Evolutionary conservation across 2,329 filamentous ascomycete genomes (phyloP), one percentile per base, ranked within the genome.

Genomic region (Sphaerulina vaccinii): DNA sequence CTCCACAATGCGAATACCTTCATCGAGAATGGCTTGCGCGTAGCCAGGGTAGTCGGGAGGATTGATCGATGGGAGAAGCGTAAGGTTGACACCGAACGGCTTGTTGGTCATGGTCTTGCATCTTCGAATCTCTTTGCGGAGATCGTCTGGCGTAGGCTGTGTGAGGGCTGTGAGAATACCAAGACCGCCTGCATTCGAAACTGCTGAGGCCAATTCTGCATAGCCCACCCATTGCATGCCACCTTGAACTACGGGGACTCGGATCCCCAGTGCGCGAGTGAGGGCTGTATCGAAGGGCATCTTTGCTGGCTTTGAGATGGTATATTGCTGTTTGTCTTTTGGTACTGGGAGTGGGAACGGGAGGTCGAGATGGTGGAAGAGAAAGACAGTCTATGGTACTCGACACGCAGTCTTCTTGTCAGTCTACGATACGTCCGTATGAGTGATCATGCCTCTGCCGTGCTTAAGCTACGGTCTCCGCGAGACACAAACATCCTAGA

Each of bases 11-110:
- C 81, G 83, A 73, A 97, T 79, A 51, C 90, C 91, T 75, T 96
- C 91, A 68, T 96, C 91, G 67, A 99, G 91, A 67, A 95, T 85
- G 48, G 91, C 88, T 72, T 89, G 88, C 22, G 92, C 90, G 74
- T 95, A 99, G 55, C 89, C 92, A 56, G 76, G 82, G 71, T 99
- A 99, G 79, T 97, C 86, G 4, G 93, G 93, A 5, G 93, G 90
- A 8, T 90, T 85, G 63, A 97, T 81, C 50, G 91, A 82, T 22
- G 93, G 93, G 39, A 97, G 85, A 56, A 97, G 85, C 7, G 93
- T 99, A 62, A 97, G 82, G 75, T 99, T 99, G 64, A 97, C 92
- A 66, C 81, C 93, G 71, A 99, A 97, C 15, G 88, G 88, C 59
- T 83, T 80, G 57, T 78, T 77, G 51, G 88, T 93, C 77, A 97